Evolutionary conservation across 441 rosid genomes (phyloP).

Genomic region (Populus hybrid): DNA sequence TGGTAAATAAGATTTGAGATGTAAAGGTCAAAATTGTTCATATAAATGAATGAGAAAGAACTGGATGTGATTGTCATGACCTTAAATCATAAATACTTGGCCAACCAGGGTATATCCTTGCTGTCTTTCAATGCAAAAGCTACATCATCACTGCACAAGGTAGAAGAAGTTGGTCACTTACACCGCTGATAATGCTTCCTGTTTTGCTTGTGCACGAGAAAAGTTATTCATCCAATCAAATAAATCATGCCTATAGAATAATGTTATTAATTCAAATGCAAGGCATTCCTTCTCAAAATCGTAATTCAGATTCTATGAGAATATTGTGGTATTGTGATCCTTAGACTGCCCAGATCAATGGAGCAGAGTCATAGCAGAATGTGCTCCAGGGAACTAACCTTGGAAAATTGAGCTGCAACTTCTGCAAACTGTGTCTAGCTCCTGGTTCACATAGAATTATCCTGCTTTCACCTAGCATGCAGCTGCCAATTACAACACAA

Average conservation of each 20-base stretch:
- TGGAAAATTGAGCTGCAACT: conserved; percentile 94
- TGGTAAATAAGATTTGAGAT: neutral
- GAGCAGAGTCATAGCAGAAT: neutral
- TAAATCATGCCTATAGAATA: neutral
- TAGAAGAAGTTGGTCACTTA: neutral
- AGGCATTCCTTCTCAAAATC: neutral
- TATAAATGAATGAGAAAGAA: conserved; percentile 10
- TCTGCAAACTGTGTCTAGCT: conserved; percentile 77
- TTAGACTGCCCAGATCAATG: neutral
- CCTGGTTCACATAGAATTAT: conserved; percentile 85
- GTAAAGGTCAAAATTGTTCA: conserved; percentile 28
- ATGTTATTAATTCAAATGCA: neutral
- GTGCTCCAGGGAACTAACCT: conserved; percentile 41
- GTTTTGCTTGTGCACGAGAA: neutral
- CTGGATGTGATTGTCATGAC: neutral
- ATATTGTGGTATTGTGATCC: neutral
- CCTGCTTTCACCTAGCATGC: conserved; percentile 91
- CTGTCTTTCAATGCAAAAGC: conserved; percentile 83
- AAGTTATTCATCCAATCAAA: neutral
- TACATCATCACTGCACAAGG: conserved; percentile 70
- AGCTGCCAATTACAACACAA: conserved; percentile 40
- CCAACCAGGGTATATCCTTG: conserved; percentile 81
- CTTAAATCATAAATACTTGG: conserved; percentile 61
- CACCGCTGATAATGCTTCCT: neutral
- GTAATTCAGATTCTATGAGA: neutral